Evolutionary conservation across 1,284 basidiomycete species (phyloP).

Genomic region (Ganoderma lingzhi): DNA sequence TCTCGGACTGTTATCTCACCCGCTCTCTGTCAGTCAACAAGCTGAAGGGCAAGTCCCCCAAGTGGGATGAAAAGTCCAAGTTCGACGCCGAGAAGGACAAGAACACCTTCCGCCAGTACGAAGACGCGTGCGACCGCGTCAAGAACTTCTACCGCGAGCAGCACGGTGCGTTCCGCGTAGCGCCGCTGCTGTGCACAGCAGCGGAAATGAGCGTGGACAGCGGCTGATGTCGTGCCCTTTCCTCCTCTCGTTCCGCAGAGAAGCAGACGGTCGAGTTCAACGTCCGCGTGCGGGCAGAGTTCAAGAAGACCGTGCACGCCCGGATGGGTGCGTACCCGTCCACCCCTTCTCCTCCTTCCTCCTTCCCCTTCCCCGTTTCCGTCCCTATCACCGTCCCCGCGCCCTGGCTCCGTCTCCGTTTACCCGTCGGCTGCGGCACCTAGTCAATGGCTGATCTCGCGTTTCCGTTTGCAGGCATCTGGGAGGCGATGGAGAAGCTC

Average conservation of each 20-base stretch:
- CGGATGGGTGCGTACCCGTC: conserved; percentile 59
- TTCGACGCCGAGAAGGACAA: conserved; percentile 87
- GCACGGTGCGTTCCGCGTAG: conserved; percentile 60
- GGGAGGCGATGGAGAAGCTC: conserved; percentile 93
- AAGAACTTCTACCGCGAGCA: conserved; percentile 91
- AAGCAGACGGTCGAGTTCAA: conserved; percentile 92
- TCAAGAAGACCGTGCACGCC: conserved; percentile 68
- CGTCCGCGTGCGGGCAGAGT: conserved; percentile 76
- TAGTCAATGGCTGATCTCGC: not conserved
- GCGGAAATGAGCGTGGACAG: conserved; percentile 3
- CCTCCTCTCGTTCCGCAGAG: conserved; percentile 49
- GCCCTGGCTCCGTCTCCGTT: not conserved
- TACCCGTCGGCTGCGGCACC: not conserved
- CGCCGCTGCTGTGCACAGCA: conserved; percentile 10
- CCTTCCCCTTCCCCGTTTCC: not conserved
- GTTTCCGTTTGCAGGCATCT: conserved; percentile 57
- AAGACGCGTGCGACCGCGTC: conserved; percentile 86
- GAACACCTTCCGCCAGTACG: conserved; percentile 74
- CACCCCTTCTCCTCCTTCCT: not conserved
- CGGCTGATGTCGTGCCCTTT: not conserved
- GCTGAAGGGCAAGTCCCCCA: conserved; percentile 57
- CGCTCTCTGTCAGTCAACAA: conserved; percentile 61
- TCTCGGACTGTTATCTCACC: not conserved
- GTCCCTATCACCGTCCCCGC: not conserved
- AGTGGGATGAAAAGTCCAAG: conserved; percentile 67